Evolutionary conservation across 805 yeast species (phyloP).

Genomic region (Pichia cephalocereana): DNA sequence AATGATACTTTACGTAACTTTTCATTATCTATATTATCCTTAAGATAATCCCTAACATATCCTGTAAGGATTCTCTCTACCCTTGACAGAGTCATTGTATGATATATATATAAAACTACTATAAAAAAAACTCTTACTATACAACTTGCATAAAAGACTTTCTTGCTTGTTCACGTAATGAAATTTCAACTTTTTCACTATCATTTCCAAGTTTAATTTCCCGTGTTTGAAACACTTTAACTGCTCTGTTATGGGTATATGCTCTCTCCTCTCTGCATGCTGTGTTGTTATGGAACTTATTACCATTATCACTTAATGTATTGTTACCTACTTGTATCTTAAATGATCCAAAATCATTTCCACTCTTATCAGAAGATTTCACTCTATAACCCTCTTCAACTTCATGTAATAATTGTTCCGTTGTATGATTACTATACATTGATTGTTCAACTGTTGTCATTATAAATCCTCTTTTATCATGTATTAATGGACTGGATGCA

Average conservation of each 20-base stretch:
- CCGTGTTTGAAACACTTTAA: neutral
- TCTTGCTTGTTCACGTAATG: neutral
- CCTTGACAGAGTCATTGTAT: slow-evolving; percentile 12
- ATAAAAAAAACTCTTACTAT: neutral
- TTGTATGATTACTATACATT: neutral
- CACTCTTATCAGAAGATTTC: too few species aligned
- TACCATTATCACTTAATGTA: slow-evolving; percentile 10
- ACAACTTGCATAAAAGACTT: neutral
- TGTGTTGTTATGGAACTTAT: slow-evolving; percentile 12
- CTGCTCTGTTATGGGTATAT: neutral
- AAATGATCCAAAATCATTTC: slow-evolving; percentile 5
- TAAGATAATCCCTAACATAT: slow-evolving; percentile 35
- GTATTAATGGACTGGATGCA: neutral
- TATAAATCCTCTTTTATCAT: too few species aligned
- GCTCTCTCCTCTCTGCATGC: neutral
- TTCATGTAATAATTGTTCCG: too few species aligned
- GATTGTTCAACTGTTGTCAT: neutral
- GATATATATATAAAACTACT: neutral
- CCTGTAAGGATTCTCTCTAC: slow-evolving; percentile 34
- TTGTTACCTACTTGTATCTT: slow-evolving; percentile 21
- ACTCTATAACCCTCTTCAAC: too few species aligned
- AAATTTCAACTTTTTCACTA: too few species aligned
- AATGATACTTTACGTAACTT: slow-evolving; percentile 45
- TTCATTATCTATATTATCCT: slow-evolving; percentile 31
- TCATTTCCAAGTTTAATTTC: neutral